phyloP scores from a whole-genome alignment of 805 yeast species.

The Nakazawaea pomicola region DNA sequence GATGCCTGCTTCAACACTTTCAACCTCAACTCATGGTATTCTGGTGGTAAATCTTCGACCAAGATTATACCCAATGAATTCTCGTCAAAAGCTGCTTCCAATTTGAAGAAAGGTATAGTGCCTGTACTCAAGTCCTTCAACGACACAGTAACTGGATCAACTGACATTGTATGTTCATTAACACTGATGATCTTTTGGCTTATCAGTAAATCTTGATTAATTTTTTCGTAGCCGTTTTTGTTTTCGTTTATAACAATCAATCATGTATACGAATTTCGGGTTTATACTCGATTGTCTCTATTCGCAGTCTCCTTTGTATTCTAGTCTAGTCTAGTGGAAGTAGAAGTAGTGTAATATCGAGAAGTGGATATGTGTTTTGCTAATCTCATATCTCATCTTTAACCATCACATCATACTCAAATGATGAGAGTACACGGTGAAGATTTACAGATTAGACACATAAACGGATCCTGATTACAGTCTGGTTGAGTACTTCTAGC shows the following conservation, averaged over 20 bases:
- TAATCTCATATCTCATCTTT: too few relatives aligned
- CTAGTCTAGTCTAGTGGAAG: background rate
- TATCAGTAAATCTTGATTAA: conserved; percentile 27
- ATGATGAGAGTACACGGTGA: too few relatives aligned
- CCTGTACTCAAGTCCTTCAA: conserved; percentile 28
- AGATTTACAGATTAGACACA: too few relatives aligned
- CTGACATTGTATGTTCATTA: background rate
- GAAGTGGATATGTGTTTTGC: too few relatives aligned
- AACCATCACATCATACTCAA: too few relatives aligned
- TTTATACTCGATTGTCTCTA: too few relatives aligned
- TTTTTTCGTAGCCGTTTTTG: conserved; percentile 21
- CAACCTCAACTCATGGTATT: conserved; percentile 32
- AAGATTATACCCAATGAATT: conserved; percentile 51
- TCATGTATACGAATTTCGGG: too few relatives aligned
- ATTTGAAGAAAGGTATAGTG: conserved; percentile 20
- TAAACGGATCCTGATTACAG: too few relatives aligned
- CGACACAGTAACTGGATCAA: conserved; percentile 27
- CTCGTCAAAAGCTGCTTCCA: conserved; percentile 48
- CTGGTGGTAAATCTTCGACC: conserved; percentile 36
- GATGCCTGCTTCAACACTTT: conserved; percentile 40
- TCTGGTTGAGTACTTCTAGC: too few relatives aligned
- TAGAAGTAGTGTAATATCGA: background rate
- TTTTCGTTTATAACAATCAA: too few relatives aligned
- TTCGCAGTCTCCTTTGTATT: too few relatives aligned
- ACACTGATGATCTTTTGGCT: background rate